Evolutionary conservation across 2,329 filamentous ascomycete species (phyloP).

Genomic region (Diaporthe sp.): DNA sequence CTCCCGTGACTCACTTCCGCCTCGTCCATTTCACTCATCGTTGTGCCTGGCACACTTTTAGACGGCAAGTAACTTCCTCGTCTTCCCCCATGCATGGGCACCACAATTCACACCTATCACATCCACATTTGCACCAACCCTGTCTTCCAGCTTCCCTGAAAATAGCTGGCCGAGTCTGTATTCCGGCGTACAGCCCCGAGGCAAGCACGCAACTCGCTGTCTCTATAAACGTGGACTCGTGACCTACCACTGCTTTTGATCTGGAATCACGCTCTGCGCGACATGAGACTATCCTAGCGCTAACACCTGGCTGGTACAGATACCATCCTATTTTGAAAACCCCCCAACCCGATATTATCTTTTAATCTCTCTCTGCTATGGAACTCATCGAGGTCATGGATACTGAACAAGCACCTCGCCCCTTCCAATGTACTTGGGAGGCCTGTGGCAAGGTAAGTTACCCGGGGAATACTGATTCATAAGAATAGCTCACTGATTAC

Average conservation of each 20-base stretch:
- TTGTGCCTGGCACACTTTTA: neutral
- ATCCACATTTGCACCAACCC: neutral
- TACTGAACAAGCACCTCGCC: conserved; percentile 73
- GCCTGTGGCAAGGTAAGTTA: conserved; percentile 71
- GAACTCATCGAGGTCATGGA: conserved; percentile 76
- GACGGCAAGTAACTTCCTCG: neutral
- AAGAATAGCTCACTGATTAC: conserved; percentile 1
- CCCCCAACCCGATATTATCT: neutral
- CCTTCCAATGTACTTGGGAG: conserved; percentile 76
- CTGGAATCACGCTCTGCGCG: neutral
- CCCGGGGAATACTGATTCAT: conserved; percentile 9
- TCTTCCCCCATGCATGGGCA: too few species aligned
- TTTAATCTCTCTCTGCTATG: conserved; percentile 55
- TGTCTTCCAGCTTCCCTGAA: neutral
- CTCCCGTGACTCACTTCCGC: neutral
- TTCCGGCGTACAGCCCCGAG: neutral
- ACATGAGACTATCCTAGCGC: neutral
- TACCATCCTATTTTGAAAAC: neutral
- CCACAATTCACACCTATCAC: neutral
- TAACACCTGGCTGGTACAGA: conserved; percentile 1
- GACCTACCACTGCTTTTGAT: neutral
- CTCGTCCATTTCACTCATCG: neutral
- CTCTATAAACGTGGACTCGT: neutral
- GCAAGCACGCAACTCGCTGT: neutral
- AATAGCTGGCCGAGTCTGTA: neutral